Evolutionary conservation across 306 rosid species (phyloP).

Genomic region (Malus sylvestris): DNA sequence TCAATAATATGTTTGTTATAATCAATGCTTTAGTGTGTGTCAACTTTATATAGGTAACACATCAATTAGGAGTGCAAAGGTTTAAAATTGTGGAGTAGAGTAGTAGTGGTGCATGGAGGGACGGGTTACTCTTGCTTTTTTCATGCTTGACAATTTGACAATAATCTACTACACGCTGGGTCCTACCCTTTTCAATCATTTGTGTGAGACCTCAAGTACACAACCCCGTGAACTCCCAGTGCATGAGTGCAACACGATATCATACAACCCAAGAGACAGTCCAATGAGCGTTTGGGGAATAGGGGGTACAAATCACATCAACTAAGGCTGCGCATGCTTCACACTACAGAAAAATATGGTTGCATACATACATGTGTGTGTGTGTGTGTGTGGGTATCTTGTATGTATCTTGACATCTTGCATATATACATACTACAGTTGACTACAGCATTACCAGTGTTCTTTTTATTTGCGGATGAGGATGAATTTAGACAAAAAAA

Average conservation of each 20-base stretch:
- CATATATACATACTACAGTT: not conserved
- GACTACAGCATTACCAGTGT: not conserved
- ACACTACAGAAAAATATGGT: not conserved
- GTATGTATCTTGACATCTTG: no score
- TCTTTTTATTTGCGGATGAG: not conserved
- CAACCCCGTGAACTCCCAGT: constrained; percentile 26
- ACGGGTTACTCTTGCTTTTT: not conserved
- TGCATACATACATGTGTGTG: not conserved
- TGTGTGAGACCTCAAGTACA: constrained; percentile 7
- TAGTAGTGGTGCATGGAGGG: not conserved
- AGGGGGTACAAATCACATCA: not conserved
- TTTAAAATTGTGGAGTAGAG: not conserved
- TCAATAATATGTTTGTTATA: no score
- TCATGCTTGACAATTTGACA: not conserved
- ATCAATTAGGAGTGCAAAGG: no score
- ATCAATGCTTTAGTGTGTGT: no score
- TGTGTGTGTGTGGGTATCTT: no score
- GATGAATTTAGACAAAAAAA: not conserved
- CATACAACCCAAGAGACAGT: not conserved
- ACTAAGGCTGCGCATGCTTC: not conserved
- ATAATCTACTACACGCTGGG: not conserved
- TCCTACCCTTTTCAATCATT: constrained; percentile 18
- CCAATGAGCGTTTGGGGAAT: not conserved
- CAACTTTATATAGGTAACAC: no score
- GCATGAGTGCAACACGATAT: not conserved